Conservation (phyloP, 2,329 filamentous ascomycete genomes). For the Fusarium humuli region DNA sequence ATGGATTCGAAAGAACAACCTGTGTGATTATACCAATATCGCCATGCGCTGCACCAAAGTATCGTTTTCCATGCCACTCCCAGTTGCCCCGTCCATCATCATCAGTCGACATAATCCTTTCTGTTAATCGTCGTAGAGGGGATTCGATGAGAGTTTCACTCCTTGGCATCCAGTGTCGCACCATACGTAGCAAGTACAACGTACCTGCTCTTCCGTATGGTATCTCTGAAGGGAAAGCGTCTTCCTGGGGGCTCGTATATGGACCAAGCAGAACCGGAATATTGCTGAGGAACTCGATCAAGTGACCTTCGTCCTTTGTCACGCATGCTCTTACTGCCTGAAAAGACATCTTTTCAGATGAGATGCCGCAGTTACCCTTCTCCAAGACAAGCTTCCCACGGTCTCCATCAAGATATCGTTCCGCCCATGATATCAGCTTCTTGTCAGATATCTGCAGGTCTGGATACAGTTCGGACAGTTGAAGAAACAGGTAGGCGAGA, state of each 20-base stretch:
- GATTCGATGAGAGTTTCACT: slow-evolving; percentile 62
- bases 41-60: slow-evolving; percentile 76
- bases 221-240: slow-evolving; percentile 68
- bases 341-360: slow-evolving; percentile 61
- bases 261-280: slow-evolving; percentile 51
- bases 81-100: slow-evolving; percentile 60
- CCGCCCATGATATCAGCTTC: slow-evolving; percentile 58
- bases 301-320: slow-evolving; percentile 53
- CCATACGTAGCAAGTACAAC: slow-evolving; percentile 74
- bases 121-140: slow-evolving; percentile 67
- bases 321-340: slow-evolving; percentile 60
- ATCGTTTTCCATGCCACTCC: slow-evolving; percentile 72
- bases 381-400: slow-evolving; percentile 52
- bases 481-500: slow-evolving; percentile 67
- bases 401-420: slow-evolving; percentile 59
- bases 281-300: slow-evolving; percentile 56
- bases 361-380: slow-evolving; percentile 61
- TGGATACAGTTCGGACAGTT: slow-evolving; percentile 58
- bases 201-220: slow-evolving; percentile 75
- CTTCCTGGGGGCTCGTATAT: slow-evolving; percentile 45
- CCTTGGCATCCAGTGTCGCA: slow-evolving; percentile 66
- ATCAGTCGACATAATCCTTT: slow-evolving; percentile 67
- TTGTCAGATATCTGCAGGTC: slow-evolving; percentile 57
- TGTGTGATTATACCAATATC: slow-evolving; percentile 78
- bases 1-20: slow-evolving; percentile 68